Evolutionary conservation across 768 basidiomycete genomes (phyloP), one percentile per base, ranked within the genome.

Genomic region (Auriscalpium orientale): DNA sequence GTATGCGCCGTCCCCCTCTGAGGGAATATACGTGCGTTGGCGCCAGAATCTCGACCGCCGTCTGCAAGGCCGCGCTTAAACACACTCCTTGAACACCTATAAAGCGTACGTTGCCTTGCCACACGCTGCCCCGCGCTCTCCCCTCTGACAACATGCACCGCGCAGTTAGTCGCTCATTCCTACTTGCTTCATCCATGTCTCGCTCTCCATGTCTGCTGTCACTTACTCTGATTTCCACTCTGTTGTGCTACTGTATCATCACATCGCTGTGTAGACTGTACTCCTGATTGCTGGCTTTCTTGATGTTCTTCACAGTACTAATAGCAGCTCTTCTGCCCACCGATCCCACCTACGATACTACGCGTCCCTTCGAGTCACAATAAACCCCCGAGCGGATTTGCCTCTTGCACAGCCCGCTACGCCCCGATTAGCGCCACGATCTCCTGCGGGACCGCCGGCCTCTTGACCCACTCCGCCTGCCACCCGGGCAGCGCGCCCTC

Each of bases 391-490:
- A 36, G 33, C 16, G 38, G 36, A n/a, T 20, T 53, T 20, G 8
- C 52, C 38, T 28, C 21, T n/a, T 45, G 40, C 13, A 18, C 40
- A 20, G 11, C 21, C 43, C 4, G n/a, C 37, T 18, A 37, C 37
- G 35, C 50, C 22, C 21, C n/a, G 22, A 53, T 16, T 11, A 44
- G 20, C 22, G 33, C 34, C 8, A 47, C 12, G 49, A 79, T 75
- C 49, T 74, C 75, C 46, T 63, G 48, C 0, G 79, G 79, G 8
- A 80, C 60, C 16, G 34, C 63, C 1, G 79, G 76, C 21, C 76
- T 72, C 56, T 75, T 79, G 48, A 69, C 61, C 80, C 80, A 81
- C 62, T 78, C 77, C 21, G 59, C 58, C 28, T 69, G 63, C 79
- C 81, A 83, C 10, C 77, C 78, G 11, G 55, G 51, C n/a, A 46